Conservation (phyloP, 1,139 yeast species). For the Diutina sp. region DNA sequence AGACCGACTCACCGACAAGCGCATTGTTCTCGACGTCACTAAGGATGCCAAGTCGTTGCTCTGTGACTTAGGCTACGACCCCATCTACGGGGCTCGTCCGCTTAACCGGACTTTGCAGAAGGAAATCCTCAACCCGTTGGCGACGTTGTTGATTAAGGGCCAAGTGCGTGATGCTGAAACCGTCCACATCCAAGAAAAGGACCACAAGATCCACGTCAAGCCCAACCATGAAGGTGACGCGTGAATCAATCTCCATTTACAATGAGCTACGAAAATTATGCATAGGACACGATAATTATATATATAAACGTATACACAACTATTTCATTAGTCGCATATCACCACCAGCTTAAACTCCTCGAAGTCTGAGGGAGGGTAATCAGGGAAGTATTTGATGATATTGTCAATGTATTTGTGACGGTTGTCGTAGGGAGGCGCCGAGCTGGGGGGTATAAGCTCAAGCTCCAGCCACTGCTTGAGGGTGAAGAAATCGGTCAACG, state of each 20-base stretch:
- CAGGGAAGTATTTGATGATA: slow-evolving; percentile 2
- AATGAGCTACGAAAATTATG: background rate
- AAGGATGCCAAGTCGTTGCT: slow-evolving; percentile 64
- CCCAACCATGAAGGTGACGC: background rate
- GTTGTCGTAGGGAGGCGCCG: slow-evolving; percentile 1
- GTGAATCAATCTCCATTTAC: background rate
- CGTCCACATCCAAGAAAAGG: slow-evolving; percentile 27
- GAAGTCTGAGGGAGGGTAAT: background rate
- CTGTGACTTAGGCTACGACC: slow-evolving; percentile 80
- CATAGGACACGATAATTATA: background rate
- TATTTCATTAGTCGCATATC: background rate
- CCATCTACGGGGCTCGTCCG: slow-evolving; percentile 91
- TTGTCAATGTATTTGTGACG: slow-evolving; percentile 1
- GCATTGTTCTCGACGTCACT: slow-evolving; percentile 51
- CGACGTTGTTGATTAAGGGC: slow-evolving; percentile 67
- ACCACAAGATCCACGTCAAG: slow-evolving; percentile 18
- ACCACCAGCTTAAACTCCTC: slow-evolving; percentile 1
- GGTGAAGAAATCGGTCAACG: slow-evolving; percentile 47
- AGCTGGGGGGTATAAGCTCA: slow-evolving; percentile 7
- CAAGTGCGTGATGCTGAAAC: slow-evolving; percentile 59
- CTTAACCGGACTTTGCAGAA: slow-evolving; percentile 82
- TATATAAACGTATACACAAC: background rate
- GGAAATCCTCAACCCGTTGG: slow-evolving; percentile 73
- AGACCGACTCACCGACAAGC: slow-evolving; percentile 64
- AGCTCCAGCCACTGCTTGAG: slow-evolving; percentile 49